Conservation (phyloP, 2,329 filamentous ascomycete genomes). For the Gnomoniopsis smithogilvyi region DNA sequence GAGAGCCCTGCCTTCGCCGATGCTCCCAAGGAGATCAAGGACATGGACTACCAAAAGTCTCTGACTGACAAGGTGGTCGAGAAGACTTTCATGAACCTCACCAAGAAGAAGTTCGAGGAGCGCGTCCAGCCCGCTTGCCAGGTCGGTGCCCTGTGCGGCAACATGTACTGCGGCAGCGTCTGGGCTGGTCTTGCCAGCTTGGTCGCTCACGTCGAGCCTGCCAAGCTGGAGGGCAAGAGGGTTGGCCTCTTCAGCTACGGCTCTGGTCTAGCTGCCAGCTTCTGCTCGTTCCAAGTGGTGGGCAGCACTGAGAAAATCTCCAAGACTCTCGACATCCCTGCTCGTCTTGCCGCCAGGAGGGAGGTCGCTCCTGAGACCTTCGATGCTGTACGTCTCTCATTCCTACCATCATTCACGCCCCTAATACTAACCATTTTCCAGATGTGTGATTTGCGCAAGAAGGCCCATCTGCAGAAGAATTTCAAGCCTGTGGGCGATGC, state of each 20-base stretch:
- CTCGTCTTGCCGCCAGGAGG: constrained; percentile 62
- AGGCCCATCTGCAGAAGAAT: constrained; percentile 79
- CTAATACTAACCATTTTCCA: constrained; percentile 28
- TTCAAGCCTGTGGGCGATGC: constrained; percentile 67
- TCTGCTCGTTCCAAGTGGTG: constrained; percentile 70
- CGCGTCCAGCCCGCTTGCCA: constrained; percentile 71
- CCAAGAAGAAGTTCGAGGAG: constrained; percentile 81
- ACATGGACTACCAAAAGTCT: constrained; percentile 76
- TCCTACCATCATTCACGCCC: constrained; percentile 20
- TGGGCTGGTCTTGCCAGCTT: constrained; percentile 74
- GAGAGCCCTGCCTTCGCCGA: constrained; percentile 66
- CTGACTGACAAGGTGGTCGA: constrained; percentile 78
- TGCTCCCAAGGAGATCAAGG: constrained; percentile 71
- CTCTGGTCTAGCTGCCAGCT: constrained; percentile 69
- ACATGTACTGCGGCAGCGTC: constrained; percentile 69
- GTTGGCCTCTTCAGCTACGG: constrained; percentile 78
- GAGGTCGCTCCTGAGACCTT: constrained; percentile 69
- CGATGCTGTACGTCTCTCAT: constrained; percentile 58
- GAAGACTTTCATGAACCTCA: constrained; percentile 81
- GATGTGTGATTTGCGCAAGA: constrained; percentile 79
- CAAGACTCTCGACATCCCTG: constrained; percentile 67
- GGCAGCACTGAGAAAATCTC: constrained; percentile 67
- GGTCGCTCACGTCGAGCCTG: constrained; percentile 60
- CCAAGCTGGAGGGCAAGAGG: constrained; percentile 66
- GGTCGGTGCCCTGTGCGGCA: constrained; percentile 72